Evolutionary conservation across 129 eudicot genomes (phyloP).

Genomic region (Artemisia tridentata): DNA sequence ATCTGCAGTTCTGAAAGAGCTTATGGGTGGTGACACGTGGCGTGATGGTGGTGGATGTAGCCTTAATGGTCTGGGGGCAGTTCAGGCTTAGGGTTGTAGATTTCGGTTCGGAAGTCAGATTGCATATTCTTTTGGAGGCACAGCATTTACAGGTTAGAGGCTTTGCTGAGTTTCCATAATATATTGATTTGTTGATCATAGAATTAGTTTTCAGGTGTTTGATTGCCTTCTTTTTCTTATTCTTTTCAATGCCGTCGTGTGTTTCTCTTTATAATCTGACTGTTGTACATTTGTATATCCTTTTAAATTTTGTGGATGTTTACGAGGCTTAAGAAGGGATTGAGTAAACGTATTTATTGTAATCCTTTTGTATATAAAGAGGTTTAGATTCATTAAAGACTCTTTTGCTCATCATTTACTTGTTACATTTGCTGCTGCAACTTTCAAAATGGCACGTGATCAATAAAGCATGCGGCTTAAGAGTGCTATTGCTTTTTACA

Average conservation of each 20-base stretch:
- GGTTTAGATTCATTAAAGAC: slow-evolving; percentile 30
- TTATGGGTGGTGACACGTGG: slow-evolving; percentile 18
- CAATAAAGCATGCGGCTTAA: slow-evolving; percentile 6
- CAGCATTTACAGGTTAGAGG: slow-evolving; percentile 31
- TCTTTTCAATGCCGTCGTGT: slow-evolving; percentile 26
- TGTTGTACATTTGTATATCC: slow-evolving; percentile 45
- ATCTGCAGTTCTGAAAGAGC: slow-evolving; percentile 22
- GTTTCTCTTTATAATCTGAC: slow-evolving; percentile 26
- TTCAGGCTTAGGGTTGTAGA: slow-evolving; percentile 25
- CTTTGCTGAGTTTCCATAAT: slow-evolving; percentile 42
- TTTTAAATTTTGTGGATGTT: slow-evolving; percentile 27
- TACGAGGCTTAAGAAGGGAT: slow-evolving; percentile 34
- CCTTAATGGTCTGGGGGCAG: slow-evolving; percentile 12
- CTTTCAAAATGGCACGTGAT: background rate
- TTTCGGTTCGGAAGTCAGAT: slow-evolving; percentile 32
- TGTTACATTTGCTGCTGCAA: background rate
- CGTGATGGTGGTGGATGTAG: slow-evolving; percentile 41
- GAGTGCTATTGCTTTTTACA: slow-evolving; percentile 29
- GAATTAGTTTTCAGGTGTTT: slow-evolving; percentile 12
- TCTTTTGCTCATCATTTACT: slow-evolving; percentile 1
- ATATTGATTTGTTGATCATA: slow-evolving; percentile 49
- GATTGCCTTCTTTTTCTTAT: slow-evolving; percentile 18
- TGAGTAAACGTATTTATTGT: slow-evolving; percentile 43
- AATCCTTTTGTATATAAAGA: slow-evolving; percentile 54
- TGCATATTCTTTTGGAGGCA: slow-evolving; percentile 64